phyloP scores from a whole-genome alignment of 306 rosid genomes.

The Betula pendula region DNA sequence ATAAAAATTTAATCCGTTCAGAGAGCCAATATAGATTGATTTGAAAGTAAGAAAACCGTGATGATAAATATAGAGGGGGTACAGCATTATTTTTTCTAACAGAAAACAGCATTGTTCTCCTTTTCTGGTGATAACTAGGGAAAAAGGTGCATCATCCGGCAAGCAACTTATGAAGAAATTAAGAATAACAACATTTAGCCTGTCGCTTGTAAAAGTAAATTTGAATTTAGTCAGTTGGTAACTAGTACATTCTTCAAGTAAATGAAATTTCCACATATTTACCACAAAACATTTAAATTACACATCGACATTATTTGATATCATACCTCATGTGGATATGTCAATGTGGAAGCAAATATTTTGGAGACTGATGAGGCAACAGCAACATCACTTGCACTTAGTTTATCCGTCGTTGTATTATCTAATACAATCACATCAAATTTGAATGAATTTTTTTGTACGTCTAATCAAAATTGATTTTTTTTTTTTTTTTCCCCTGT shows the following conservation, averaged over 20 bases:
- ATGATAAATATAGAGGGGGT: neutral
- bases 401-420: slow-evolving; percentile 62
- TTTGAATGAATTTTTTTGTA: neutral
- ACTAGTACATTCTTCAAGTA: neutral
- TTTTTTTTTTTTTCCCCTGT: neutral
- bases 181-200: neutral
- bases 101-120: neutral
- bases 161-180: neutral
- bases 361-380: slow-evolving; percentile 84
- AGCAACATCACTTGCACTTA: slow-evolving; percentile 78
- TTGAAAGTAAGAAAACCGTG: neutral
- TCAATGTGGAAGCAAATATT: slow-evolving; percentile 84
- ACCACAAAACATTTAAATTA: slow-evolving; percentile 18
- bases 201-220: neutral
- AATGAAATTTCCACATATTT: neutral
- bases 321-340: slow-evolving; percentile 89
- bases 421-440: slow-evolving; percentile 38
- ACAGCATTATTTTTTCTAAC: neutral
- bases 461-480: neutral
- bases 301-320: slow-evolving; percentile 24
- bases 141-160: neutral
- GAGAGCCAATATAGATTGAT: neutral
- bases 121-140: neutral
- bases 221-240: neutral
- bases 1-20: neutral